Evolutionary conservation across 148 eudicot species (phyloP), one percentile per base, ranked within the genome.

Genomic region (Rhododendron simsii): DNA sequence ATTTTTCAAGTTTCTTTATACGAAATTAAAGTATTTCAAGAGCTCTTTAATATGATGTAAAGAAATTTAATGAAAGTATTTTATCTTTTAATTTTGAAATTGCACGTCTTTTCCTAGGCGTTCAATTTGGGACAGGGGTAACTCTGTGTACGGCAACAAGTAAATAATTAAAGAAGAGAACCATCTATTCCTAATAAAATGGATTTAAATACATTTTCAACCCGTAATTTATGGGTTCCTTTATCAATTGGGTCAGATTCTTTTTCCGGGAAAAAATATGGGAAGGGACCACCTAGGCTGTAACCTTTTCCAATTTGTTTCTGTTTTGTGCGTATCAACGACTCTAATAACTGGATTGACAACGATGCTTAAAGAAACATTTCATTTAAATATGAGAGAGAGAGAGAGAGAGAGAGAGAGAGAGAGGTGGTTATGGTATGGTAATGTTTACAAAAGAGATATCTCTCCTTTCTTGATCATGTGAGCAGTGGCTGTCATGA

Each of bases 401-500:
- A 63, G 71, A 63, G 71, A 63, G 71, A 63, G 71, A 63, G 71
- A 23, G 69, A 61, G 69, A 59, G 67, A 53, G 59, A 55, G 61
- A 55, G 61, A 55, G 61, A 55, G 61, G 1, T 2, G 53, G 35
- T 1, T 33, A 33, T 13, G 2, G 45, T 41, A 65, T 10, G 50
- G 50, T 47, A 7, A 47, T 9, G 50, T 47, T 47, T 47, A 47
- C 50, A 9, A 47, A 47, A 55, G 61, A 55, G 61, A 5, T n/a
- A 35, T n/a, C 73, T 69, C 35, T 69, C 74, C 75, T 69, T 69
- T 69, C 35, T 69, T 41, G 45, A 41, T 69, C 75, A 69, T 69
- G 75, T 69, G 75, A 69, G 37, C 71, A 28, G 75, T 69, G 75
- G 75, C 75, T 28, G 75, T 69, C 75, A 69, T 69, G 75, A 69